Evolutionary conservation across 441 rosid species (phyloP).

Genomic region (Dalechampia spathulata): DNA sequence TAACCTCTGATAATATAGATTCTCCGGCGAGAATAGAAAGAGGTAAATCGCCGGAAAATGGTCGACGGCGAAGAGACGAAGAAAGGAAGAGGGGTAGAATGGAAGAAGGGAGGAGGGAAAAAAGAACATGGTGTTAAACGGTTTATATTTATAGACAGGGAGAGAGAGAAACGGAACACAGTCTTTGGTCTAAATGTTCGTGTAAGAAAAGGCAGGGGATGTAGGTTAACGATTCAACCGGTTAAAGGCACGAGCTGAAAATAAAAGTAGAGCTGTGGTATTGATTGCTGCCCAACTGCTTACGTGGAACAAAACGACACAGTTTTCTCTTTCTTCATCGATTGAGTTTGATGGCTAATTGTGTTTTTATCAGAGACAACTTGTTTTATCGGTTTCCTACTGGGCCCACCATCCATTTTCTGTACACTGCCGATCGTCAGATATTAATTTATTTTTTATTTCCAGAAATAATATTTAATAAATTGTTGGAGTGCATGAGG

Average conservation of each 20-base stretch:
- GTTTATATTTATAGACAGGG: slow-evolving; percentile 39
- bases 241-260: slow-evolving; percentile 22
- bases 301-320: slow-evolving; percentile 31
- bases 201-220: no score
- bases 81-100: background rate
- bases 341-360: slow-evolving; percentile 10
- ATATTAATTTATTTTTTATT: no score
- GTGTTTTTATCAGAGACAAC: slow-evolving; percentile 22
- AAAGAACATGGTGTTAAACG: background rate
- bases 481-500: no score
- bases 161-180: slow-evolving; percentile 6
- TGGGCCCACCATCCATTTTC: background rate
- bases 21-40: slow-evolving; percentile 14
- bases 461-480: no score
- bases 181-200: background rate
- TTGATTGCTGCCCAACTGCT: background rate
- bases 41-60: slow-evolving; percentile 25
- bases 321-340: background rate
- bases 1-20: slow-evolving; percentile 1
- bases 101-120: no score
- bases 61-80: slow-evolving; percentile 13
- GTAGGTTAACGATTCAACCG: slow-evolving; percentile 31
- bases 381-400: slow-evolving; percentile 29
- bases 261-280: no score
- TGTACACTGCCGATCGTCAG: no score